Evolutionary conservation across 2,329 filamentous ascomycete genomes (phyloP), one percentile per base, ranked within the genome.

Genomic region (Chrysoporthe puriensis): DNA sequence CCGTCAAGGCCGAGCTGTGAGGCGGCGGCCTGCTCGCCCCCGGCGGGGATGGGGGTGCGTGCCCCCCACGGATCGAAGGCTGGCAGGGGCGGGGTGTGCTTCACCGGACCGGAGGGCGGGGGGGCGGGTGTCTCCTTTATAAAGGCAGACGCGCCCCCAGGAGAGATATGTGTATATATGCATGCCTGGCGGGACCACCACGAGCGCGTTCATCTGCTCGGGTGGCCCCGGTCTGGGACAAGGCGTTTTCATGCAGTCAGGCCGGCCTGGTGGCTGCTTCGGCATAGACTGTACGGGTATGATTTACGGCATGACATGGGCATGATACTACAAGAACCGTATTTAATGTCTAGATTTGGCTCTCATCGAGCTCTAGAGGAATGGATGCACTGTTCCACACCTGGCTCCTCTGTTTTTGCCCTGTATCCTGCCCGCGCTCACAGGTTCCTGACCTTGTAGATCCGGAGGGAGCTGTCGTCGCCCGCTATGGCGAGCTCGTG

Each of bases 391-490:
- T 61, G 40, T 70, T 67, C 36, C 36, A 11, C 32, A 32, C 50
- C 9, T 9, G 21, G 21, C 26, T 5, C 11, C 7, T 32, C 50
- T 54, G 36, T 40, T 9, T 7, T 14, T 14, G 1, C 13, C 13
- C 9, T 46, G 18, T n/a, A 9, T 46, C 44, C 44, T 46, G 44
- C 5, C 34, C 14, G 43, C 5, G 40, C 40, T 61, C 21, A 61
- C 26, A 36, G 21, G 34, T 72, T 69, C 8, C 71, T 71, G 68
- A 85, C 78, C 5, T 80, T 80, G 76, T 88, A 88, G 68, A 90
- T 77, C 71, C 88, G 81, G 61, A 90, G 75, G 54, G 88, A 88
- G 70, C 83, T 82, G 75, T 90, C 88, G 72, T 90, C 88, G 62
- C 88, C 84, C 32, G 86, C 86, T 67, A 88, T 77, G 4, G 85